Percentiles rank a stretch among this genome's conserved stretches.
These are phyloP conservation scores for Podospora appendiculata DNA, from an alignment of 495 filamentous ascomycete genomes.

Conservation along the genomic window DNA sequence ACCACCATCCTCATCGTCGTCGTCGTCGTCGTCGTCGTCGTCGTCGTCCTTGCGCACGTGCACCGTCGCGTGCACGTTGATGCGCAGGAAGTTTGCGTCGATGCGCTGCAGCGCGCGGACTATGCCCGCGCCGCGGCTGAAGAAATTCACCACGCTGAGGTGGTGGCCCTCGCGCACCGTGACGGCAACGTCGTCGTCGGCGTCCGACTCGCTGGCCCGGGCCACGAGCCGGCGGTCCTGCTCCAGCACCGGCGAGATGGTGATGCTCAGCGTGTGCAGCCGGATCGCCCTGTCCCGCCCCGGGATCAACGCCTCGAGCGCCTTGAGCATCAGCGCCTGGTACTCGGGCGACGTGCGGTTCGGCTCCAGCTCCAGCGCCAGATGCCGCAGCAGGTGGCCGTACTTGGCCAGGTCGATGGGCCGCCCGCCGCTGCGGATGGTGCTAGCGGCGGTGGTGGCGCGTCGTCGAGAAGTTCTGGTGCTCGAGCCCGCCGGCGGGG, in stretches of 20 bases:
- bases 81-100: conserved; percentile 14
- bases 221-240: neutral
- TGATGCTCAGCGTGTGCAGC: conserved; percentile 27
- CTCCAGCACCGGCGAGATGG: conserved; percentile 6
- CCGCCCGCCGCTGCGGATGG: neutral
- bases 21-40: conserved; percentile 3
- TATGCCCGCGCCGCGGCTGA: conserved; percentile 4
- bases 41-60: neutral
- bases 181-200: neutral
- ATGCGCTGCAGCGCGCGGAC: conserved; percentile 12
- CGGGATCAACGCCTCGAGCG: conserved; percentile 9
- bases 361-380: conserved; percentile 27
- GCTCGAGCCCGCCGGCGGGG: no score
- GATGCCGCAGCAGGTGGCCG: conserved; percentile 28
- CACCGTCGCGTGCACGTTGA: conserved; percentile 15
- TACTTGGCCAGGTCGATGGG: conserved; percentile 25
- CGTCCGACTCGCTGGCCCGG: neutral
- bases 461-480: no score
- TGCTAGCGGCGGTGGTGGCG: neutral
- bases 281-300: neutral
- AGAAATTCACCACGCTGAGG: conserved; percentile 16
- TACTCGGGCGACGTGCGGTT: conserved; percentile 21
- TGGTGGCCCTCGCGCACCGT: neutral
- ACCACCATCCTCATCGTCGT: neutral
- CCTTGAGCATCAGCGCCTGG: conserved; percentile 10